Percentiles rank a stretch among this genome's conserved stretches.
Evolutionary conservation across 1,284 basidiomycete genomes (phyloP).

Genomic region (Amylostereum areolatum): DNA sequence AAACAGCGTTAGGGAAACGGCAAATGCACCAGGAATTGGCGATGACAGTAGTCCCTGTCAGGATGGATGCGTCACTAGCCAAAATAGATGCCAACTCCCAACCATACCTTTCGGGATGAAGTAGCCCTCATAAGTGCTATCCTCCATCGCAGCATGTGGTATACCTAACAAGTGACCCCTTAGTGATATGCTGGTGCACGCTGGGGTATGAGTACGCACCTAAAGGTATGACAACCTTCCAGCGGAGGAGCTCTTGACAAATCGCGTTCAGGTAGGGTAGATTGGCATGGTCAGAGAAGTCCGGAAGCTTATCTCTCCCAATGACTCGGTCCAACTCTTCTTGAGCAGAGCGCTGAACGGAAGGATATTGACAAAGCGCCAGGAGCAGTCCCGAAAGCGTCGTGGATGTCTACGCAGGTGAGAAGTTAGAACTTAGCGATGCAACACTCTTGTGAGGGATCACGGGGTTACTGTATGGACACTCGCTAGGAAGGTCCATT

Average conservation of each 20-base stretch:
- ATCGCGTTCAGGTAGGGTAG: slow-evolving; percentile 26
- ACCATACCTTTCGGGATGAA: slow-evolving; percentile 11
- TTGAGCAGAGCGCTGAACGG: slow-evolving; percentile 24
- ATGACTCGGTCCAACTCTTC: slow-evolving; percentile 25
- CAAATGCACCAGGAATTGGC: slow-evolving; percentile 15
- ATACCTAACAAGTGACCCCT: slow-evolving; percentile 4
- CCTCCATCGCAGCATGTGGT: slow-evolving; percentile 10
- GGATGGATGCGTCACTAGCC: too few species aligned
- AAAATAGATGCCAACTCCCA: too few species aligned
- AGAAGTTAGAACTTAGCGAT: too few species aligned
- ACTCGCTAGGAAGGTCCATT: too few species aligned
- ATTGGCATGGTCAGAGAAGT: slow-evolving; percentile 19
- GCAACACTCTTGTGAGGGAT: too few species aligned
- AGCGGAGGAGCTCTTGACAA: slow-evolving; percentile 26
- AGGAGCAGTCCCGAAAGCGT: too few species aligned
- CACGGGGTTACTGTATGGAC: too few species aligned
- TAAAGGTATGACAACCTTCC: slow-evolving; percentile 14
- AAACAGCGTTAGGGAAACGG: too few species aligned
- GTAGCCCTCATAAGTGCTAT: slow-evolving; percentile 15
- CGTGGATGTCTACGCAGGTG: too few species aligned
- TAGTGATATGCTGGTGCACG: background rate
- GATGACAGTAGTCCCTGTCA: slow-evolving; percentile 10
- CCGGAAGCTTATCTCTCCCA: slow-evolving; percentile 22
- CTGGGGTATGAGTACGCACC: background rate
- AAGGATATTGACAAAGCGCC: slow-evolving; percentile 10